phyloP scores from a whole-genome alignment of 352 stramenopile genomes.

The Globisporangium takayamanum region DNA sequence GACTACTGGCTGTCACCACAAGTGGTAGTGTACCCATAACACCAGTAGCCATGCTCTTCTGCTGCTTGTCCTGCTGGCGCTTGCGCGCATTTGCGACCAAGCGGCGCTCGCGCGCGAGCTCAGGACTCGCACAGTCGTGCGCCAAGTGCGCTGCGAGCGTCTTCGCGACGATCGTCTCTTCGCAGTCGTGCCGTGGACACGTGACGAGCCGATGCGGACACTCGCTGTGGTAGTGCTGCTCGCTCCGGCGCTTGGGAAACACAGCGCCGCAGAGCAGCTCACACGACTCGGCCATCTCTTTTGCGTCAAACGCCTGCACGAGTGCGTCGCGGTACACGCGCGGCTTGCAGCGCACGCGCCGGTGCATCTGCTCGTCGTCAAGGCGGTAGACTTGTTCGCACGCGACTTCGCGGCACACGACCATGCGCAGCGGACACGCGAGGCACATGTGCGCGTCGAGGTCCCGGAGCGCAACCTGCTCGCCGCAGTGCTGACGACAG shows the following conservation, averaged over 20 bases:
- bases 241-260: conserved; percentile 28
- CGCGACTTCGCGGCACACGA: conserved; percentile 43
- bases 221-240: conserved; percentile 34
- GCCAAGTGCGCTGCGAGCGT: conserved; percentile 27
- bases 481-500: conserved; percentile 44
- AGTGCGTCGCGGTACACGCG: conserved; percentile 34
- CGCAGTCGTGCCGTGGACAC: conserved; percentile 44
- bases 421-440: conserved; percentile 42
- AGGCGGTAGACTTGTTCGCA: conserved; percentile 34
- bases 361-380: conserved; percentile 24
- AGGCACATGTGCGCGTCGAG: conserved; percentile 50
- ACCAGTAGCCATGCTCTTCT: too few relatives aligned
- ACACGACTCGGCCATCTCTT: conserved; percentile 36
- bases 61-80: background rate
- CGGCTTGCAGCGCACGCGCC: conserved; percentile 29
- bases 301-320: conserved; percentile 26
- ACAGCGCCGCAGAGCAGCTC: conserved; percentile 28
- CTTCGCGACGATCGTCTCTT: conserved; percentile 44
- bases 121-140: conserved; percentile 31
- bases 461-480: conserved; percentile 20
- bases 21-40: too few relatives aligned
- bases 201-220: conserved; percentile 39
- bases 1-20: too few relatives aligned
- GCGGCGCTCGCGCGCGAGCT: conserved; percentile 14
- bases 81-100: conserved; percentile 28